phyloP scores from a whole-genome alignment of 495 filamentous ascomycete species.

The Xylaria intraflava region DNA sequence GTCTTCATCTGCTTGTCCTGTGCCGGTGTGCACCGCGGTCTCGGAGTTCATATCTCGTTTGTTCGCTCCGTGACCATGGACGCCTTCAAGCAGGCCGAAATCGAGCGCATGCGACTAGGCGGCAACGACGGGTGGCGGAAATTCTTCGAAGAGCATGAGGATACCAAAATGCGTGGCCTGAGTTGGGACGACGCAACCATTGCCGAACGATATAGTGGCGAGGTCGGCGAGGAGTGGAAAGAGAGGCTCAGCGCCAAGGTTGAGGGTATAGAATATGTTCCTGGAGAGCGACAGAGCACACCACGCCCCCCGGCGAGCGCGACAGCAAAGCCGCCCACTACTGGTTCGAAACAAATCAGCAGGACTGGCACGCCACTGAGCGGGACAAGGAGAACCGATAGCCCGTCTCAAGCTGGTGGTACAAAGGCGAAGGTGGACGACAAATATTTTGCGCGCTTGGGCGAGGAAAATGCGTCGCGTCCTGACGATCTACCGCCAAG shows the following conservation, averaged over 20 bases:
- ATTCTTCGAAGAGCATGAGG: slow-evolving; percentile 70
- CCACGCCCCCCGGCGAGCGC: slow-evolving; percentile 33
- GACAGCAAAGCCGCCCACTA: slow-evolving; percentile 24
- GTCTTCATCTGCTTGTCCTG: slow-evolving; percentile 97
- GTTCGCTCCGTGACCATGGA: slow-evolving; percentile 96
- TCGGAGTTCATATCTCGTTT: slow-evolving; percentile 97
- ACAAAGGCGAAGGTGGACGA: slow-evolving; percentile 62
- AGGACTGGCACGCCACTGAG: slow-evolving; percentile 34
- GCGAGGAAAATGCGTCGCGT: slow-evolving; percentile 69
- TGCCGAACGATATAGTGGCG: slow-evolving; percentile 76
- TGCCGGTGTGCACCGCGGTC: slow-evolving; percentile 86
- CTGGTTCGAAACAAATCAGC: slow-evolving; percentile 25
- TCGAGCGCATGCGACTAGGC: slow-evolving; percentile 77
- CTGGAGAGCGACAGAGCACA: slow-evolving; percentile 45
- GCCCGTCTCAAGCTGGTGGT: slow-evolving; percentile 40
- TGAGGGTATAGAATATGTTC: slow-evolving; percentile 75
- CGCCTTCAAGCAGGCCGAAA: slow-evolving; percentile 83
- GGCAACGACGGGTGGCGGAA: slow-evolving; percentile 79
- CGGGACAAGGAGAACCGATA: slow-evolving; percentile 70
- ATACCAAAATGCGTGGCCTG: slow-evolving; percentile 52
- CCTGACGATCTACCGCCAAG: slow-evolving; percentile 68
- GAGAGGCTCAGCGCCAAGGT: slow-evolving; percentile 80
- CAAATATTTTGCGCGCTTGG: slow-evolving; percentile 80
- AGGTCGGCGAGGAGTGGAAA: slow-evolving; percentile 92
- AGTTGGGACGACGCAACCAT: slow-evolving; percentile 74